These are phyloP conservation scores for Theobroma cacao DNA, from an alignment of 345 rosid genomes.

Conservation along the genomic window DNA sequence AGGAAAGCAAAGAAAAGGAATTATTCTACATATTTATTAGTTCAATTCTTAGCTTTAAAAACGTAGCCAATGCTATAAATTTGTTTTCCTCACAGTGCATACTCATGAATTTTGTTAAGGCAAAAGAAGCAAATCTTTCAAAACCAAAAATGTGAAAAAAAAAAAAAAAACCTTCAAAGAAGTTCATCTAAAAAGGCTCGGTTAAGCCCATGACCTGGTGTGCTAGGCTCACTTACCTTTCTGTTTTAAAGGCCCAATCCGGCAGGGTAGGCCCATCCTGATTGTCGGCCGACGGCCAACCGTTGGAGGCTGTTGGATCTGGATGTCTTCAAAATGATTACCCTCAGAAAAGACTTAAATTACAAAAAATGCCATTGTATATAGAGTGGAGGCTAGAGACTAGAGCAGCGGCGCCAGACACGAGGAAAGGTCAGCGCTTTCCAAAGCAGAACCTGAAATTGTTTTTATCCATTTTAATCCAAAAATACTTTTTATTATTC, in stretches of 20 bases:
- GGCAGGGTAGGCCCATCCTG: no score
- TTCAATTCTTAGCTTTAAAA: no score
- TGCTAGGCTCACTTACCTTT: background rate
- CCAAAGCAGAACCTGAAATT: background rate
- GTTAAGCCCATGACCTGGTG: background rate
- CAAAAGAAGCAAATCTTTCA: no score
- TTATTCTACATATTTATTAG: no score
- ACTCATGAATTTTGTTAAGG: no score
- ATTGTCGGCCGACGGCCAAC: no score
- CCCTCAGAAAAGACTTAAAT: background rate
- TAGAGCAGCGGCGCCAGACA: background rate
- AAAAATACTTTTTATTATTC: background rate
- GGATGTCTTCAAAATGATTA: background rate
- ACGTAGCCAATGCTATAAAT: no score
- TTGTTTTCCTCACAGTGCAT: no score
- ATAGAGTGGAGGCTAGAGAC: background rate
- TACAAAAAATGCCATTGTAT: background rate
- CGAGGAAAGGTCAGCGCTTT: background rate
- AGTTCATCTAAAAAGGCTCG: background rate
- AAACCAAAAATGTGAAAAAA: no score
- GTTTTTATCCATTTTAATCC: background rate
- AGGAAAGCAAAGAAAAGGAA: no score
- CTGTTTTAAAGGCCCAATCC: no score
- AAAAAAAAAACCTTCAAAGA: no score
- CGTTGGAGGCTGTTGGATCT: background rate